Conservation (phyloP, 2,329 filamentous ascomycete species). For the Sclerotinia trifoliorum region DNA sequence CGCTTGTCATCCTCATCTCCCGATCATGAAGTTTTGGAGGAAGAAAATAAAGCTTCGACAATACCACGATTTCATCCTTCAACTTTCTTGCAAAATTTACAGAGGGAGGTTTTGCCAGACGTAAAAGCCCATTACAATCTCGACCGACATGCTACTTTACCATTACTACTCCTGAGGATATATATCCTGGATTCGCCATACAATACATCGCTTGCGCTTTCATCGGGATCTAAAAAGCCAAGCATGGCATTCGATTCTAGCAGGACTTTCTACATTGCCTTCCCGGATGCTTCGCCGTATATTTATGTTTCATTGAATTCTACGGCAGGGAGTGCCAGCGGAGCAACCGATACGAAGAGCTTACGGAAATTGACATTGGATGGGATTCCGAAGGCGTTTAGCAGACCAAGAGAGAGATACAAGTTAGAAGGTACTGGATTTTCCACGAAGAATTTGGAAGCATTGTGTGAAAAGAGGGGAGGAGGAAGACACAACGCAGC, state of each 20-base stretch:
- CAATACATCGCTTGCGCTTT: conserved; percentile 56
- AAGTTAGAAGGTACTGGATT: conserved; percentile 66
- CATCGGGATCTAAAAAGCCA: conserved; percentile 26
- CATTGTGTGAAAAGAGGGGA: conserved; percentile 68
- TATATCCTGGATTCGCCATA: conserved; percentile 81
- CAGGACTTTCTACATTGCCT: conserved; percentile 74
- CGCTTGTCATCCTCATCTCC: conserved; percentile 43
- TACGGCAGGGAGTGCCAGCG: conserved; percentile 47
- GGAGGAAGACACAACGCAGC: conserved; percentile 68
- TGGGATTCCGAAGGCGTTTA: conserved; percentile 79
- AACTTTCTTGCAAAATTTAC: conserved; percentile 74
- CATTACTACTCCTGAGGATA: conserved; percentile 72
- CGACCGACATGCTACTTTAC: conserved; percentile 65
- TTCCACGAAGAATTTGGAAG: conserved; percentile 67
- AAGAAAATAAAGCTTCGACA: conserved; percentile 44
- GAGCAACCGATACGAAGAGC: conserved; percentile 54
- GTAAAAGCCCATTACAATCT: conserved; percentile 84
- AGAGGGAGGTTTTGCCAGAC: conserved; percentile 70
- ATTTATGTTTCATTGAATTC: conserved; percentile 69
- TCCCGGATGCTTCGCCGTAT: conserved; percentile 75
- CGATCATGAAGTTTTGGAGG: conserved; percentile 31
- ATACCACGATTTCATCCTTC: conserved; percentile 76
- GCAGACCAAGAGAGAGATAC: conserved; percentile 69
- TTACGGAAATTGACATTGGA: conserved; percentile 71
- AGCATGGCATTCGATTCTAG: conserved; percentile 55